phyloP scores from a whole-genome alignment of 176 grass and related monocot genomes.

The Musa beccarii region DNA sequence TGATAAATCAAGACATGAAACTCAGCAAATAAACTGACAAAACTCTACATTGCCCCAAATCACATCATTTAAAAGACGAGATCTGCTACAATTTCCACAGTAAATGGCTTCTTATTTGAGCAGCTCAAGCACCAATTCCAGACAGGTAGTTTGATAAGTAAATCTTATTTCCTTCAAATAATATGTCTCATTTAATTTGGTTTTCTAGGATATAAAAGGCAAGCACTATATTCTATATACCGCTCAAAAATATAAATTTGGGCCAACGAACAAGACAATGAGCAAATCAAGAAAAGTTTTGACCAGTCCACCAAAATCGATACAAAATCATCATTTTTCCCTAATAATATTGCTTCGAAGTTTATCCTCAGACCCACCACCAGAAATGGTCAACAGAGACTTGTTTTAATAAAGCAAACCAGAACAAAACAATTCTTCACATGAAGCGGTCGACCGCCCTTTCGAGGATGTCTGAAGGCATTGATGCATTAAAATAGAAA shows the following conservation, averaged over 20 bases:
- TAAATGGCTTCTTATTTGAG: too few species aligned
- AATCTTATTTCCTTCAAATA: too few species aligned
- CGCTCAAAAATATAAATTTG: background rate
- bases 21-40: too few species aligned
- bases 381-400: background rate
- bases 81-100: too few species aligned
- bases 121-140: too few species aligned
- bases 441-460: background rate
- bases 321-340: background rate
- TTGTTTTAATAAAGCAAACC: background rate
- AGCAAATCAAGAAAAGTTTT: background rate
- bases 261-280: background rate
- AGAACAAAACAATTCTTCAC: constrained; percentile 1
- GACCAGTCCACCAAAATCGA: background rate
- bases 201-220: too few species aligned
- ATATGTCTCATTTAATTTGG: too few species aligned
- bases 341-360: background rate
- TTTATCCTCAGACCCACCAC: background rate
- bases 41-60: too few species aligned
- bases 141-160: too few species aligned
- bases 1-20: too few species aligned
- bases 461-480: background rate
- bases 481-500: background rate
- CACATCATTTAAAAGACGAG: too few species aligned
- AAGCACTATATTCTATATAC: too few species aligned